Evolutionary conservation across 352 stramenopile species (phyloP).

Genomic region (Phytophthora pseudosyringae): DNA sequence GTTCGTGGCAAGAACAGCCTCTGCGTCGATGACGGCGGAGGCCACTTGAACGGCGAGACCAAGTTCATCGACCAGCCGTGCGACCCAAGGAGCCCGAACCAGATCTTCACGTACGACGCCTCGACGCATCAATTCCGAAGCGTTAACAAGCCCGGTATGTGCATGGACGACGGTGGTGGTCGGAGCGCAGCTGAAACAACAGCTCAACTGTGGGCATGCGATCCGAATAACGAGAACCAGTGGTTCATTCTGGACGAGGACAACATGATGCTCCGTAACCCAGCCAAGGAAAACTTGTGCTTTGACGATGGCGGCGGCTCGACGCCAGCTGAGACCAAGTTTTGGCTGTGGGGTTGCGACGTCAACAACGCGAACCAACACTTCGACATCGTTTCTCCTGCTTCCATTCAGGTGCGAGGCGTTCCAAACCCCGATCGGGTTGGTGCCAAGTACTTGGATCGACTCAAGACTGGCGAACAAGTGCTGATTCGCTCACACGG

Average conservation of each 20-base stretch:
- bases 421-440: neutral
- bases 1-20: constrained; percentile 33
- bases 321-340: constrained; percentile 13
- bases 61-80: constrained; percentile 28
- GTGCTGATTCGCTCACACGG: constrained; percentile 23
- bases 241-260: constrained; percentile 28
- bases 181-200: constrained; percentile 14
- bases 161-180: constrained; percentile 32
- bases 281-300: constrained; percentile 38
- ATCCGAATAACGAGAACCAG: constrained; percentile 29
- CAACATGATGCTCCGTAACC: constrained; percentile 37
- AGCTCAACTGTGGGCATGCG: constrained; percentile 25
- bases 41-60: constrained; percentile 23
- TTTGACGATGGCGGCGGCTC: constrained; percentile 36
- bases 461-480: constrained; percentile 3
- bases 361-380: constrained; percentile 38
- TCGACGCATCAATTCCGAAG: constrained; percentile 22
- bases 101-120: constrained; percentile 33
- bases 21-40: constrained; percentile 43
- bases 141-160: constrained; percentile 21
- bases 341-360: constrained; percentile 18
- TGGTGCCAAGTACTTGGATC: constrained; percentile 6
- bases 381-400: constrained; percentile 36
- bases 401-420: neutral
- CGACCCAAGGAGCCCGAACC: constrained; percentile 28